These are phyloP conservation scores for Arachis monticola DNA, from an alignment of 331 rosid species.

Conservation along the genomic window DNA sequence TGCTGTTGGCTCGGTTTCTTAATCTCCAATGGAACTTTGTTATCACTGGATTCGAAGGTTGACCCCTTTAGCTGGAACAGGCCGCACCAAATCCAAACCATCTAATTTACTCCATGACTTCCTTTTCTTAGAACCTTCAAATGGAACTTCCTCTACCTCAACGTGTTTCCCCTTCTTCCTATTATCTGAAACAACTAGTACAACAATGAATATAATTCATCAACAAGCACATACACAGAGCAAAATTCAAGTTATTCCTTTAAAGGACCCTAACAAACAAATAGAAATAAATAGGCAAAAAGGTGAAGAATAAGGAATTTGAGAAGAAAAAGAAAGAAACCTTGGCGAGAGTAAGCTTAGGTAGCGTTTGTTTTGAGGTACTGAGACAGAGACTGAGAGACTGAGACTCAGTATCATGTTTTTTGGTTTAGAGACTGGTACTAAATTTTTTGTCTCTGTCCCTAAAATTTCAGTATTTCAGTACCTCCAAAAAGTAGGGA, in stretches of 20 bases:
- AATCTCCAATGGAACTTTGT: constrained; percentile 44
- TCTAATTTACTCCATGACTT: constrained; percentile 54
- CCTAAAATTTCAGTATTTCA: too few relatives aligned
- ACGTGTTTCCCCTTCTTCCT: constrained; percentile 75
- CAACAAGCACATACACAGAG: background rate
- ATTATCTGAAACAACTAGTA: constrained; percentile 64
- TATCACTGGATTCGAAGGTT: constrained; percentile 48
- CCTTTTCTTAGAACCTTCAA: constrained; percentile 56
- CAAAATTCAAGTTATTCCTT: background rate
- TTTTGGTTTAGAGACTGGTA: too few relatives aligned
- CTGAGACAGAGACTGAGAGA: too few relatives aligned
- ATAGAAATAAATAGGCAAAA: constrained; percentile 1
- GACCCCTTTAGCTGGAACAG: constrained; percentile 67
- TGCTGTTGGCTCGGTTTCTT: constrained; percentile 52
- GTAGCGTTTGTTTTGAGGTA: too few relatives aligned
- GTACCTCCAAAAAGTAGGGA: too few relatives aligned
- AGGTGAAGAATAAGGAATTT: background rate
- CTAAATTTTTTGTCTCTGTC: too few relatives aligned
- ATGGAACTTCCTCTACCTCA: constrained; percentile 69
- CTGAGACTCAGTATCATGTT: too few relatives aligned
- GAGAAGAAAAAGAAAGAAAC: constrained; percentile 41
- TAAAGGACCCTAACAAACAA: background rate
- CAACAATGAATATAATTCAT: background rate
- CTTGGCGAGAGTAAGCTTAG: constrained; percentile 77
- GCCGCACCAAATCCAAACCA: constrained; percentile 69